Evolutionary conservation across 352 stramenopile genomes (phyloP), one percentile per base, ranked within the genome.

Genomic region (Globisporangium spiculum): DNA sequence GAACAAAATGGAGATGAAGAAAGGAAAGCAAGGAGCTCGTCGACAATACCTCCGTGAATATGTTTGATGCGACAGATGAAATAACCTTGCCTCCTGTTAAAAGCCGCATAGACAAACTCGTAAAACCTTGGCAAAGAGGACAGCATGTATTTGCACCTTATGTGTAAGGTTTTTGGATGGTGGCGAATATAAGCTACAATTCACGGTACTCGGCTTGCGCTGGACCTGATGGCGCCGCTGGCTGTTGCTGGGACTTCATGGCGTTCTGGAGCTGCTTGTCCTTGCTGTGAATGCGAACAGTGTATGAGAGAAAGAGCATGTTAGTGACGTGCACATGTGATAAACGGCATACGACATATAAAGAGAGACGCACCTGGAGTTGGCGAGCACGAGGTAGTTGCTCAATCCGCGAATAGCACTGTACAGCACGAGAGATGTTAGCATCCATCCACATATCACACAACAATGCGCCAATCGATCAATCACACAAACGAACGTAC

Each of bases 361-460:
- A 24, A 4, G 7, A 67, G 3, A 41, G 36, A 69, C 75, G 69
- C n/a, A 90, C 81, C 79, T 94, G 46, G 88, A 91, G 71, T 96
- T 96, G 60, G 88, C 88, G 75, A 96, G 76, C 70, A 96, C 80
- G 46, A 96, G 71, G 73, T 96, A 96, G 82, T 96, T 96, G 69
- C 88, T 96, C 53, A 96, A 70, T 52, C 88, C 88, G 61, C 88
- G 86, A 32, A 96, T 75, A 26, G 88, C 88, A 65, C 87, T 94
- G 60, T 18, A 48, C 7, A 27, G 65, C 66, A 9, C 54, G 41
- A 61, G 18, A 36, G 38, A 71, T 20, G 58, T 34, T 27, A 75
- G 18, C 30, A 66, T 24, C 32, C 30, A 66, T 24, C 32, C 50
- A 69, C 26, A 63, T 10, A 36, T 36, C 32, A 36, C 10, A 57